Base-by-base conservation (phyloP, 768 basidiomycete genomes). In the Suillus americanus region DNA sequence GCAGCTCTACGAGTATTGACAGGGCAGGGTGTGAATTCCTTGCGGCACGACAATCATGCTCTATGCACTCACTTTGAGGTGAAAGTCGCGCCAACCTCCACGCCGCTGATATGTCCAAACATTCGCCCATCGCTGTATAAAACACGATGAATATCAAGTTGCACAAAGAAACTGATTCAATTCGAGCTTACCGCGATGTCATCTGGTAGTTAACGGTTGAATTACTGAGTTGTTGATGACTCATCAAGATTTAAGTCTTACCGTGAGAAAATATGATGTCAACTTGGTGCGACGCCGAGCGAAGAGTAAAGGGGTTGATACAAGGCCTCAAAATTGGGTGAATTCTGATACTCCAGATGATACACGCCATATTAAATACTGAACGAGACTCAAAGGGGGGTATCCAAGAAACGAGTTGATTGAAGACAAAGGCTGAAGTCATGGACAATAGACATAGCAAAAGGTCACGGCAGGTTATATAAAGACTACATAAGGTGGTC, bases 101-200 rank as follows among this genome's bases (percentile, higher is more conserved):
- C 61, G 0, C 66, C 73, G 1, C 66, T 63, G 6, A 81, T 74
- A 25, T 80, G 72, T 1, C 79, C 80, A 35, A 71, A 73, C 13
- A 55, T 35, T 7, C 61, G 68, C 9, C 56, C 64, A 4, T 40
- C 57, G 20, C 74, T 75, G 20, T 33, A 45, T 25, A 25, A 1
- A 16, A 9, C 14, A 13, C 3, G n/a, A 30, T 30, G 2, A 14
- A 60, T 13, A 20, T 71, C 28, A 28, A 5, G 2, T 59, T 8
- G 20, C 38, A 20, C 0, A 28, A 41, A 28, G 10, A 41, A 41
- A 28, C 12, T 41, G 9, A 30, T 30, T 30, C 30, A 28, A 30
- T 20, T 30, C 6, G 25, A 5, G 35, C 25, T 41, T 59, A 59
- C 57, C 35, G 40, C 6, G 37, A 41, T 59, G 25, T 4, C 57